phyloP scores from a whole-genome alignment of 148 eudicot species.

The Vaccinium darrowii region DNA sequence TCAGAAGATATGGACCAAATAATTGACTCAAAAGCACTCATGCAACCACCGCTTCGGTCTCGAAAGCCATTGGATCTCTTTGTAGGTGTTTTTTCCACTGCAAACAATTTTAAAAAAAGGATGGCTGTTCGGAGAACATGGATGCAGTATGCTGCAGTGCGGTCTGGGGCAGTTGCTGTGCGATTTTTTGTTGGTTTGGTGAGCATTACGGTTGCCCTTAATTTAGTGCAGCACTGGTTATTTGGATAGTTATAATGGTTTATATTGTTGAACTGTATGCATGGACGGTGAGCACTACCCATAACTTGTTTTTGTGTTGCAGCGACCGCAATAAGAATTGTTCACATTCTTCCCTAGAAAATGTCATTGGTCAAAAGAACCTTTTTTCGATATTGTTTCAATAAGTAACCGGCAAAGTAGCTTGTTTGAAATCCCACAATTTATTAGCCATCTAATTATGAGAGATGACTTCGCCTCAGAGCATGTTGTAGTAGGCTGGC shows the following conservation, averaged over 20 bases:
- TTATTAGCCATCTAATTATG: neutral
- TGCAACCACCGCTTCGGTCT: constrained; percentile 54
- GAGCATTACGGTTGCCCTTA: constrained; percentile 27
- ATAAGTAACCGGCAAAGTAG: neutral
- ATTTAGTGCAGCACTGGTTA: neutral
- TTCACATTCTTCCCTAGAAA: neutral
- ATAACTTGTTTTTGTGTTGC: neutral
- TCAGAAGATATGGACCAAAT: constrained; percentile 89
- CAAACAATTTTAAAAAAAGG: constrained; percentile 89
- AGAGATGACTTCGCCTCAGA: neutral
- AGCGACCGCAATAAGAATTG: neutral
- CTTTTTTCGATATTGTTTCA: neutral
- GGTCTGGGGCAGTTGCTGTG: constrained; percentile 77
- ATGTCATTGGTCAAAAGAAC: neutral
- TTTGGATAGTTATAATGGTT: neutral
- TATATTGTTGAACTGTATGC: neutral
- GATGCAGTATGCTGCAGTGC: constrained; percentile 93
- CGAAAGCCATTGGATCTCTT: constrained; percentile 59
- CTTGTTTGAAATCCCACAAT: constrained; percentile 1
- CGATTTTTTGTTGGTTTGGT: constrained; percentile 99
- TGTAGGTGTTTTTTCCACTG: constrained; percentile 90
- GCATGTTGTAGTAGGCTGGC: neutral
- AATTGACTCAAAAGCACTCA: constrained; percentile 74
- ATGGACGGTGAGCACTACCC: neutral
- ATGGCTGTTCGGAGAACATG: constrained; percentile 99